Evolutionary conservation across 495 filamentous ascomycete species (phyloP).

Genomic region (Lasiosphaeria miniovina): DNA sequence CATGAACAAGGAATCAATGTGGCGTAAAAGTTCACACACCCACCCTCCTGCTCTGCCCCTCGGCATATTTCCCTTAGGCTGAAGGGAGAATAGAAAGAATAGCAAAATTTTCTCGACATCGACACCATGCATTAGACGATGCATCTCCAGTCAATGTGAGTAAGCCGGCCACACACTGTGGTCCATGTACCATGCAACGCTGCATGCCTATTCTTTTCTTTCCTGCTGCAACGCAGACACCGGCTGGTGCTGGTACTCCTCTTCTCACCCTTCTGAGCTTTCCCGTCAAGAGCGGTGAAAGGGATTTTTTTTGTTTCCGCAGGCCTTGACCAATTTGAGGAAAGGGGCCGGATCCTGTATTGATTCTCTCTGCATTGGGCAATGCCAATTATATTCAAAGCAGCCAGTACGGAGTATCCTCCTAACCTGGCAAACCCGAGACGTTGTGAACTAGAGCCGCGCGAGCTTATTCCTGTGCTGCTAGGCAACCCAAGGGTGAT

Average conservation of each 20-base stretch:
- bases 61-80: no score
- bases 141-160: background rate
- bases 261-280: background rate
- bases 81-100: background rate
- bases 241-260: background rate
- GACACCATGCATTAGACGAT: background rate
- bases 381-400: no score
- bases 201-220: constrained; percentile 4
- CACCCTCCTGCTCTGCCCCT: no score
- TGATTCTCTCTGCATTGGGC: background rate
- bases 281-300: constrained; percentile 31
- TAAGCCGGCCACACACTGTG: constrained; percentile 3
- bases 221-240: constrained; percentile 25
- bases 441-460: constrained; percentile 13
- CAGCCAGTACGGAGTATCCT: no score
- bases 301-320: background rate
- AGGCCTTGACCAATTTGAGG: background rate
- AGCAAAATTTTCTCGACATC: background rate
- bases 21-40: no score
- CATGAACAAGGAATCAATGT: no score
- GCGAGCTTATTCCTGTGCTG: constrained; percentile 5
- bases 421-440: background rate
- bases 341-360: background rate
- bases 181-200: background rate
- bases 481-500: constrained; percentile 17